Percentiles rank a stretch among this genome's conserved stretches.
phyloP scores from a whole-genome alignment of 2,329 filamentous ascomycete genomes.

The Xylariaceae sp. region DNA sequence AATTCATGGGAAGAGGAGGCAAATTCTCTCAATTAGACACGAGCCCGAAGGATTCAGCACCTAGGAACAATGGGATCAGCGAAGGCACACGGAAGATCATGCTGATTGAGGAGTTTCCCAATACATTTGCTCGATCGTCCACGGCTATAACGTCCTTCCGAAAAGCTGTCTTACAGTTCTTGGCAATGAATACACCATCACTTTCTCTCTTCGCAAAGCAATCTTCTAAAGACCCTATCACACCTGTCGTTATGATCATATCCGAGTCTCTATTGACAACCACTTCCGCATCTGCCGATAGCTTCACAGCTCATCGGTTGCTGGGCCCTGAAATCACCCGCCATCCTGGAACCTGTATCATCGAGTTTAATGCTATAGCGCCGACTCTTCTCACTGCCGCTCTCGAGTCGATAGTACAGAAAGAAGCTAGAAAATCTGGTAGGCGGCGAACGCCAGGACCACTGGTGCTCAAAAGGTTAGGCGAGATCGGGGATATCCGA shows the following conservation, averaged over 20 bases:
- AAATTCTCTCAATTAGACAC: constrained; percentile 76
- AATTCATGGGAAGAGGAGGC: constrained; percentile 84
- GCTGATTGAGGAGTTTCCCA: constrained; percentile 82
- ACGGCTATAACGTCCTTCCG: constrained; percentile 74
- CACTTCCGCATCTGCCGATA: constrained; percentile 83
- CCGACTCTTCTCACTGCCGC: constrained; percentile 86
- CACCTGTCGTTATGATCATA: constrained; percentile 85
- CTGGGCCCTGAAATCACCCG: constrained; percentile 85
- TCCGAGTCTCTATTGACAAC: constrained; percentile 90
- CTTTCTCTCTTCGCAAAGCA: constrained; percentile 55
- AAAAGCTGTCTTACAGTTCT: constrained; percentile 74
- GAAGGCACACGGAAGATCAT: constrained; percentile 62
- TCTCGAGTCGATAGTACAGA: constrained; percentile 79
- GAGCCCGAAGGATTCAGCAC: constrained; percentile 38
- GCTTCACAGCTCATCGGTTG: constrained; percentile 89
- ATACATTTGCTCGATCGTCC: constrained; percentile 72
- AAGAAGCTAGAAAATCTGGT: constrained; percentile 82
- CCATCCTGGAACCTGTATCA: constrained; percentile 77
- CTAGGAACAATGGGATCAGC: constrained; percentile 16
- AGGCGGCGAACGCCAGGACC: constrained; percentile 78
- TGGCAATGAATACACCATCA: constrained; percentile 70
- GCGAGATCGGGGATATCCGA: constrained; percentile 88
- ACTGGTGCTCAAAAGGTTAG: constrained; percentile 76
- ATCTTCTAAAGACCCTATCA: constrained; percentile 54
- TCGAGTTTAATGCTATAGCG: constrained; percentile 94